A percentile compares a stretch with the other conserved stretches of the same genome.
phyloP scores from a whole-genome alignment of 192 early-diverging fungal species.

The Coemansia sp. region DNA sequence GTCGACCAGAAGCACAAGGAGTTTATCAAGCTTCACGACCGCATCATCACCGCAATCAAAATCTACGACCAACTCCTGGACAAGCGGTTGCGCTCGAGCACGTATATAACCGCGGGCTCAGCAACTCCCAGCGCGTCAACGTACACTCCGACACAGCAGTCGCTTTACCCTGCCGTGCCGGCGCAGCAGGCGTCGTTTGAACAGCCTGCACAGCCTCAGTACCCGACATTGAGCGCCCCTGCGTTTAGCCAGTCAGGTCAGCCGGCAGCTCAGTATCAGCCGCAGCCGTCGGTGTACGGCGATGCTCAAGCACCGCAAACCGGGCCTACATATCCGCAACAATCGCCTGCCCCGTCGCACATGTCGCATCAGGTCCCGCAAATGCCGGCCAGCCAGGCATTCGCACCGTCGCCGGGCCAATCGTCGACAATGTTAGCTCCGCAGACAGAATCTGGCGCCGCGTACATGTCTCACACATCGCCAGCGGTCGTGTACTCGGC shows the following conservation, averaged over 20 bases:
- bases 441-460: neutral
- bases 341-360: conserved; percentile 7
- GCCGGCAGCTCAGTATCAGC: conserved; percentile 19
- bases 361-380: conserved; percentile 16
- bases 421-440: conserved; percentile 2
- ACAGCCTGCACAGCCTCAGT: conserved; percentile 30
- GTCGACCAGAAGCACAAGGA: conserved; percentile 74
- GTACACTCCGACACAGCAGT: conserved; percentile 27
- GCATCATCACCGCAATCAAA: conserved; percentile 73
- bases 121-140: conserved; percentile 9
- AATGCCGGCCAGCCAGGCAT: conserved; percentile 10
- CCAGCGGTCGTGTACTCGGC: conserved; percentile 21
- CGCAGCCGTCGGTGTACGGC: conserved; percentile 4
- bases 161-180: conserved; percentile 30
- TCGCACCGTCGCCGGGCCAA: neutral
- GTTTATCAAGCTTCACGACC: conserved; percentile 76
- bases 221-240: conserved; percentile 7
- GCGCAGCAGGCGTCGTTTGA: conserved; percentile 29
- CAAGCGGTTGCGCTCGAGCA: conserved; percentile 58
- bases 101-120: conserved; percentile 16
- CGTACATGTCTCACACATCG: conserved; percentile 7
- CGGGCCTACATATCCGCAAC: conserved; percentile 1
- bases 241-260: conserved; percentile 17
- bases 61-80: conserved; percentile 87
- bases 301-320: conserved; percentile 2